Conservation (phyloP, 108 stramenopile genomes). For the Stephanodiscus minutulus region DNA sequence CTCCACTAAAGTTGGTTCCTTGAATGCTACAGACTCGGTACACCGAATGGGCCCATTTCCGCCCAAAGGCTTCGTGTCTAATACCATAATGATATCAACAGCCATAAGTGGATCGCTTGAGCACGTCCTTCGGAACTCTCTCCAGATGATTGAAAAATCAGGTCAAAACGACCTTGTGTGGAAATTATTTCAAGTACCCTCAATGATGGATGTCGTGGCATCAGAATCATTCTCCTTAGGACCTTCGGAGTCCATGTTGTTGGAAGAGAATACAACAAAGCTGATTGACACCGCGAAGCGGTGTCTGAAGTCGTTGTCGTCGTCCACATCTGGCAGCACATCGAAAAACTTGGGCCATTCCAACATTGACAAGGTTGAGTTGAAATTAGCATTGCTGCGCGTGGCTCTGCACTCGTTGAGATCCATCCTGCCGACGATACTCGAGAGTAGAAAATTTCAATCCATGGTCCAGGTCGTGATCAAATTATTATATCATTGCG, state of each 20-base stretch:
- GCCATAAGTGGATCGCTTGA: not conserved
- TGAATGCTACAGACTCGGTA: not conserved
- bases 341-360: not conserved
- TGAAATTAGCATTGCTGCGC: constrained; percentile 26
- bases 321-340: constrained; percentile 1
- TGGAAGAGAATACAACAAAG: constrained; percentile 19
- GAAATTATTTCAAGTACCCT: not conserved
- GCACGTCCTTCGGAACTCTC: constrained; percentile 3
- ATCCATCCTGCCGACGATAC: constrained; percentile 7
- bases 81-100: not conserved
- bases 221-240: constrained; percentile 13
- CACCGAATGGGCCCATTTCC: constrained; percentile 7
- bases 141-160: constrained; percentile 11
- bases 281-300: constrained; percentile 18
- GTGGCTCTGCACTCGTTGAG: constrained; percentile 18
- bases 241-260: not conserved
- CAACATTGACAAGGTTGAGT: not conserved
- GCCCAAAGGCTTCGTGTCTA: constrained; percentile 17
- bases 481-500: constrained; percentile 40
- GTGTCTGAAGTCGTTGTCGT: constrained; percentile 19
- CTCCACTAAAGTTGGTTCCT: not conserved
- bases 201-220: constrained; percentile 10
- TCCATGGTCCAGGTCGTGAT: constrained; percentile 5
- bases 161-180: not conserved
- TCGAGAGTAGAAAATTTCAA: constrained; percentile 1